Conservation (phyloP, 495 filamentous ascomycete genomes). For the Evansstolkia leycettana region DNA sequence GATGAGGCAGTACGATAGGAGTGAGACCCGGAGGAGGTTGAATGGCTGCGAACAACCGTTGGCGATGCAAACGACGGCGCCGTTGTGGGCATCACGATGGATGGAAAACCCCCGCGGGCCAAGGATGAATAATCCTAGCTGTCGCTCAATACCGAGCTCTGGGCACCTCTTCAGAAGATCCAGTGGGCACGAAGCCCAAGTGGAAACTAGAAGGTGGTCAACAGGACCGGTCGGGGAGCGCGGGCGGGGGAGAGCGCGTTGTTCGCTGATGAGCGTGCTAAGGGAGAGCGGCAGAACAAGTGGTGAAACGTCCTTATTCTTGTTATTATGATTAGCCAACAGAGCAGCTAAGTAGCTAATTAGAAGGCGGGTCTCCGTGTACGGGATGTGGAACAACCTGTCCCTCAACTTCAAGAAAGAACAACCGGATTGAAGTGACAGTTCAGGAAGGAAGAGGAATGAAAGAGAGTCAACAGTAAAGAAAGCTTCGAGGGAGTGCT, state of each 20-base stretch:
- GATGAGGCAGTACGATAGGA: constrained; percentile 27
- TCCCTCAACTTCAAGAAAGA: not conserved
- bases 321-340: no score
- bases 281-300: constrained; percentile 5
- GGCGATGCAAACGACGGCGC: constrained; percentile 30
- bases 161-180: constrained; percentile 6
- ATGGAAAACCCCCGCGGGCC: constrained; percentile 1
- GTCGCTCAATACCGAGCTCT: constrained; percentile 7
- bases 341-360: no score
- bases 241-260: constrained; percentile 9
- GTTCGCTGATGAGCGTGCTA: constrained; percentile 13
- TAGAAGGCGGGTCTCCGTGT: constrained; percentile 4
- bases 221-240: constrained; percentile 11
- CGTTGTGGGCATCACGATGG: constrained; percentile 39
- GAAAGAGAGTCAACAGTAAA: not conserved
- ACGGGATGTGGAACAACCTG: not conserved
- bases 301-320: constrained; percentile 3
- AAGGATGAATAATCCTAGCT: constrained; percentile 14
- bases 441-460: constrained; percentile 1
- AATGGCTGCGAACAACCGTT: constrained; percentile 39
- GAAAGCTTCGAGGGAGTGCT: not conserved
- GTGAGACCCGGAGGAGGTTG: constrained; percentile 39
- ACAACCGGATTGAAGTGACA: not conserved
- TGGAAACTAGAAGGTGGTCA: not conserved
- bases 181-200: constrained; percentile 8